Percentiles rank a stretch among this genome's conserved stretches.
Conservation (phyloP, 2,329 filamentous ascomycete species). For the Annulohypoxylon truncatum region DNA sequence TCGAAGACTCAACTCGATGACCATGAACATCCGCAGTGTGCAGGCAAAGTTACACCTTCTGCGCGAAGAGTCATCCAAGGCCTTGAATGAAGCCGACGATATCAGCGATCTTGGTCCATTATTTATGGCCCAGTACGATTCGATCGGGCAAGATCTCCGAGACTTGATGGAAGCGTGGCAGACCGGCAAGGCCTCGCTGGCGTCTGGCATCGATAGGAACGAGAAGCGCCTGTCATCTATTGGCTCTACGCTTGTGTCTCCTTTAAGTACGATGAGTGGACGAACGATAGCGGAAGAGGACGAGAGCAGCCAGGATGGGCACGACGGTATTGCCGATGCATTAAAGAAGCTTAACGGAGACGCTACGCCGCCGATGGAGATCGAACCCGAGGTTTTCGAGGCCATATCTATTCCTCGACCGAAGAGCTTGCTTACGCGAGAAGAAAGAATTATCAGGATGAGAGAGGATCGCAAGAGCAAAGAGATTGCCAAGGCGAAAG, state of each 20-base stretch:
- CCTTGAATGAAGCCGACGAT: constrained; percentile 77
- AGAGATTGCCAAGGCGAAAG: constrained; percentile 76
- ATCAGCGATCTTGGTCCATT: constrained; percentile 81
- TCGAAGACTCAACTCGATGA: constrained; percentile 87
- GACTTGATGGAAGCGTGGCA: constrained; percentile 87
- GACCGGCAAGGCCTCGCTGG: constrained; percentile 83
- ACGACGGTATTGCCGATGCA: constrained; percentile 66
- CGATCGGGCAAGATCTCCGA: constrained; percentile 88
- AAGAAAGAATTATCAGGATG: constrained; percentile 89
- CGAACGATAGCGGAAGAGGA: constrained; percentile 72
- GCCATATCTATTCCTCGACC: constrained; percentile 82
- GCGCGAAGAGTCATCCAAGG: constrained; percentile 86
- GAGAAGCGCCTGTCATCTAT: constrained; percentile 76
- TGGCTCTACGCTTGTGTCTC: constrained; percentile 66
- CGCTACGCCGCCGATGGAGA: constrained; percentile 63
- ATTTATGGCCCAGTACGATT: constrained; percentile 91
- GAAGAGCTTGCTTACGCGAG: constrained; percentile 78
- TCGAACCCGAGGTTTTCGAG: constrained; percentile 87
- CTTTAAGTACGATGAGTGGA: constrained; percentile 73
- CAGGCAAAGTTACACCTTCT: constrained; percentile 95
- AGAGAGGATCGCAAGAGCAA: constrained; percentile 85
- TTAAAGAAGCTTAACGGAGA: constrained; percentile 84
- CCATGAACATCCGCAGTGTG: constrained; percentile 87
- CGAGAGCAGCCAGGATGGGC: constrained; percentile 67
- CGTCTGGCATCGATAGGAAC: constrained; percentile 83